Conservation (phyloP, 2,329 filamentous ascomycete genomes). For the Hymenoscyphus occultus region DNA sequence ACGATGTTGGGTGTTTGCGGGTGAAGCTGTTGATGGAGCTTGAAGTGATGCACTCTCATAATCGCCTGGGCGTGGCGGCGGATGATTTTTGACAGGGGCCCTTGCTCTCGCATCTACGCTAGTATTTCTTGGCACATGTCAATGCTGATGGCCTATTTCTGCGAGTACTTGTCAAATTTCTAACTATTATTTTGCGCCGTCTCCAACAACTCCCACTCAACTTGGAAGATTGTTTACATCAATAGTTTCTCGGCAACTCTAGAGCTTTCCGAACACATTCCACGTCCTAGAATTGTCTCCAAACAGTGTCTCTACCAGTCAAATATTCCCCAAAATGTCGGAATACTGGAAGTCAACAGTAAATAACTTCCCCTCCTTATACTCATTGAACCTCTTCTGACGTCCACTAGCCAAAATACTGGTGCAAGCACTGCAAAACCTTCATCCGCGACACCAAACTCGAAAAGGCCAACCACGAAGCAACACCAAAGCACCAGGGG, state of each 20-base stretch:
- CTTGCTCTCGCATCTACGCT: not conserved
- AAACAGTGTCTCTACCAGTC: not conserved
- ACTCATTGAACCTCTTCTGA: not conserved
- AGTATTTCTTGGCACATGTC: constrained; percentile 1
- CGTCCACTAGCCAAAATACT: constrained; percentile 69
- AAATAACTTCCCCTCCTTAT: constrained; percentile 29
- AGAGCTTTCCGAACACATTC: not conserved
- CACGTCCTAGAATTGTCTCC: not conserved
- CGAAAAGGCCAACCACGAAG: constrained; percentile 85
- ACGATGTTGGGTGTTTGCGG: not conserved
- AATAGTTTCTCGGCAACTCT: not conserved
- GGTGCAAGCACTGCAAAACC: constrained; percentile 94
- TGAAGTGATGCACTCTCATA: not conserved
- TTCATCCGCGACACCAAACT: constrained; percentile 92
- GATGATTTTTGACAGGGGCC: constrained; percentile 1
- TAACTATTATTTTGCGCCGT: not conserved
- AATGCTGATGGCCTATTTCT: not conserved
- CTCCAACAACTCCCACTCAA: not conserved
- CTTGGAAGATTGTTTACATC: not conserved
- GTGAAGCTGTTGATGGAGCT: constrained; percentile 4
- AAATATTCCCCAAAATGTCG: constrained; percentile 59
- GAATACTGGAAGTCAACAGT: constrained; percentile 98
- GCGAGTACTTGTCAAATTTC: too few species aligned
- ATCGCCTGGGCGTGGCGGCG: not conserved
- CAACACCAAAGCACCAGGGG: constrained; percentile 79